phyloP scores from a whole-genome alignment of 176 grass and related monocot genomes.

The Oryza officinalis region DNA sequence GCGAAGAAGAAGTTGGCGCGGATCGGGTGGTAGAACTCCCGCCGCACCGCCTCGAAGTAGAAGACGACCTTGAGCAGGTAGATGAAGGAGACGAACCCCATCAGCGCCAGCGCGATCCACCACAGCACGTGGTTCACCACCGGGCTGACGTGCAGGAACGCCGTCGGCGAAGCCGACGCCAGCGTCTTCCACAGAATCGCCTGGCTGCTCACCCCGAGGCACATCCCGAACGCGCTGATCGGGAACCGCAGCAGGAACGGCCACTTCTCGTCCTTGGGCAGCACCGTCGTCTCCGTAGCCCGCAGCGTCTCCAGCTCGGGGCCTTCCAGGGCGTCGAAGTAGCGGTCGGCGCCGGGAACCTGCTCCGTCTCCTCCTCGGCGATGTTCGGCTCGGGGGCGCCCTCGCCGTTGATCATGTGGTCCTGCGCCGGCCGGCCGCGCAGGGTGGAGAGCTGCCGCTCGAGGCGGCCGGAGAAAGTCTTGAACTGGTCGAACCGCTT shows the following conservation, averaged over 20 bases:
- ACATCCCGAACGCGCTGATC: constrained; percentile 84
- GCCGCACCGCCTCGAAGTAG: constrained; percentile 86
- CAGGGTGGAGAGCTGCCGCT: constrained; percentile 84
- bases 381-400: neutral
- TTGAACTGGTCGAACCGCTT: constrained; percentile 81
- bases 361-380: constrained; percentile 53
- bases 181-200: constrained; percentile 91
- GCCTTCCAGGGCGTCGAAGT: constrained; percentile 90
- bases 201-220: constrained; percentile 88
- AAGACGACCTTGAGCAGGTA: constrained; percentile 83
- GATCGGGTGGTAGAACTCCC: constrained; percentile 92
- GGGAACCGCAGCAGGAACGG: constrained; percentile 95
- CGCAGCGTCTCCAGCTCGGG: constrained; percentile 89
- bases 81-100: constrained; percentile 52
- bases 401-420: neutral
- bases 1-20: constrained; percentile 99
- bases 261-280: constrained; percentile 86
- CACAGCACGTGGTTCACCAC: constrained; percentile 61
- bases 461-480: constrained; percentile 89
- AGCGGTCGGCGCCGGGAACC: constrained; percentile 67
- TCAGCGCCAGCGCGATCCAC: constrained; percentile 59
- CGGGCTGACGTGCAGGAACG: constrained; percentile 69
- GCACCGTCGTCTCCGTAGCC: constrained; percentile 72
- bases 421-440: constrained; percentile 57
- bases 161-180: constrained; percentile 49